These are phyloP conservation scores for Blastomyces percursus DNA, from an alignment of 2,329 filamentous ascomycete genomes.

Conservation along the genomic window DNA sequence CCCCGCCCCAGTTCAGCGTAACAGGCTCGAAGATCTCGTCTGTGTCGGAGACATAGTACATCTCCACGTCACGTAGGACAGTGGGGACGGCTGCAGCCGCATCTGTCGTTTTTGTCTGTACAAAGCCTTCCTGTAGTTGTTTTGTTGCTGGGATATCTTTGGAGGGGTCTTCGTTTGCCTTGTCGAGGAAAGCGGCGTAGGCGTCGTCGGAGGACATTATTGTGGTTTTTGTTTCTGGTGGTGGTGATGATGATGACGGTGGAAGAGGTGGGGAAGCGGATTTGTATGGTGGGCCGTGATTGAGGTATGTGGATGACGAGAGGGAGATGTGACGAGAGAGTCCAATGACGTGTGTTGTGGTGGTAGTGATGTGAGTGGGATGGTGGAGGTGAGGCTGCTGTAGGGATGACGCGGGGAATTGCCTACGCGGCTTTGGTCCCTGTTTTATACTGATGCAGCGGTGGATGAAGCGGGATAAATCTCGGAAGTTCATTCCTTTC, in stretches of 20 bases:
- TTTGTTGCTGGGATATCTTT: slow-evolving; percentile 17
- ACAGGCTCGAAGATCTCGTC: slow-evolving; percentile 80
- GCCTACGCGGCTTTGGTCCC: neutral
- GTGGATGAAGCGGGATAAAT: neutral
- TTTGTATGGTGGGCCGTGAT: slow-evolving; percentile 12
- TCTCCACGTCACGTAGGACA: slow-evolving; percentile 45
- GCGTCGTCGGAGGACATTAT: slow-evolving; percentile 58
- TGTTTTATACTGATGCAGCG: neutral
- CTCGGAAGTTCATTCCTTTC: neutral
- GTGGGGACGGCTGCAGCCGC: slow-evolving; percentile 47
- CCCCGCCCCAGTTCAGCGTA: slow-evolving; percentile 47
- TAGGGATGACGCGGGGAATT: neutral
- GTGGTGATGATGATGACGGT: neutral
- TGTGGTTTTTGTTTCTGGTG: neutral
- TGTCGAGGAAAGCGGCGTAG: slow-evolving; percentile 75
- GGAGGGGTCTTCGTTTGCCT: slow-evolving; percentile 61
- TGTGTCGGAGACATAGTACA: slow-evolving; percentile 66
- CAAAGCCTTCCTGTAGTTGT: slow-evolving; percentile 5
- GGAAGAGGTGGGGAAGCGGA: slow-evolving; percentile 2
- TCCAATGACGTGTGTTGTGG: neutral
- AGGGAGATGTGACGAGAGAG: neutral
- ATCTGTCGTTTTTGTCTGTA: slow-evolving; percentile 31
- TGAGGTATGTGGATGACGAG: neutral
- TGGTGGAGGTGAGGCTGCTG: neutral
- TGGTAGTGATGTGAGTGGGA: neutral